Percentiles rank a stretch among this genome's conserved stretches.
Conservation (phyloP, 1,284 basidiomycete species). For the Anthracocystis panici-leucophaei region DNA sequence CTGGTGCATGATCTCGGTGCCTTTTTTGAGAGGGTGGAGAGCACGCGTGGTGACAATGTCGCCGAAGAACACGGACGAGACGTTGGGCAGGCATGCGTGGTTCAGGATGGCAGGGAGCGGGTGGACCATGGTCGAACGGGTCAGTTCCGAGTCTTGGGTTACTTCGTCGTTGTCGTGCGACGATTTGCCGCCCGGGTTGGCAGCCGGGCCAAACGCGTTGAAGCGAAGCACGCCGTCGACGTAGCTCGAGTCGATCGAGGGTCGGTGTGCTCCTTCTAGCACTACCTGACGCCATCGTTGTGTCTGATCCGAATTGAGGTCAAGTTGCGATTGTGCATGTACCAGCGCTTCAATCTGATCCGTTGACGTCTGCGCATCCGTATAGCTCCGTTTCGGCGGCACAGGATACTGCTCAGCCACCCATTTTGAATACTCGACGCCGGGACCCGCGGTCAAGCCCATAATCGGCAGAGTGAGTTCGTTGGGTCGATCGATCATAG, state of each 20-base stretch:
- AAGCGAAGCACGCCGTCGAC: slow-evolving; percentile 68
- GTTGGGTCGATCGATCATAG: slow-evolving; percentile 58
- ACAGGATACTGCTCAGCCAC: slow-evolving; percentile 57
- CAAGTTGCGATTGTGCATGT: slow-evolving; percentile 12
- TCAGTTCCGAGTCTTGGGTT: slow-evolving; percentile 42
- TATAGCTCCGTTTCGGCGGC: slow-evolving; percentile 28
- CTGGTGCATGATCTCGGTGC: slow-evolving; percentile 68
- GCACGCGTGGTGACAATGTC: slow-evolving; percentile 66
- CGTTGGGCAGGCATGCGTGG: slow-evolving; percentile 68
- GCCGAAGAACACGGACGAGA: slow-evolving; percentile 67
- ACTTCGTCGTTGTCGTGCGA: slow-evolving; percentile 15
- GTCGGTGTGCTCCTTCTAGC: slow-evolving; percentile 14
- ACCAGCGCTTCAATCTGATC: slow-evolving; percentile 20
- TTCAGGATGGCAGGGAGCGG: slow-evolving; percentile 68
- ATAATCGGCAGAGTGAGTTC: slow-evolving; percentile 59
- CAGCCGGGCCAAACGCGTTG: slow-evolving; percentile 68
- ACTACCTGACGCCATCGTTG: slow-evolving; percentile 15
- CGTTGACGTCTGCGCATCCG: slow-evolving; percentile 15
- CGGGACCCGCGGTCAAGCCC: slow-evolving; percentile 66
- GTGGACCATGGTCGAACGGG: slow-evolving; percentile 66
- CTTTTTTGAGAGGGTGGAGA: slow-evolving; percentile 54
- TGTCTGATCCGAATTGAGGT: background rate
- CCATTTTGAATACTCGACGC: slow-evolving; percentile 45
- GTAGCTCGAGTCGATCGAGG: slow-evolving; percentile 58
- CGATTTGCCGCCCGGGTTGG: slow-evolving; percentile 50